A percentile compares a stretch with the other conserved stretches of the same genome.
phyloP scores from a whole-genome alignment of 345 rosid species.

The Camelina neglecta region DNA sequence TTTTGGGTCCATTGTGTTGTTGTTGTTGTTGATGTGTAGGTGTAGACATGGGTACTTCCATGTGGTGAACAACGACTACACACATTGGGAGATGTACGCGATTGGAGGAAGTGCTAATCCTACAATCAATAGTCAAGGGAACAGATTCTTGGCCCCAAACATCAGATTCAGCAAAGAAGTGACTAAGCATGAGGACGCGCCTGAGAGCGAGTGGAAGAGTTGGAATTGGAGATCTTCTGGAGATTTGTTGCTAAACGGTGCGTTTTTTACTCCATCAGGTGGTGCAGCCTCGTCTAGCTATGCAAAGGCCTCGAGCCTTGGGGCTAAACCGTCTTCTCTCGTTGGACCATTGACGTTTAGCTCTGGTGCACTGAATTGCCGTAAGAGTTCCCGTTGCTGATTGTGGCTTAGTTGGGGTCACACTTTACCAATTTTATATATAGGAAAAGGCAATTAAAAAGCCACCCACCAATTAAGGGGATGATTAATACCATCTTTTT shows the following conservation, averaged over 20 bases:
- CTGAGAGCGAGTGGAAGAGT: constrained; percentile 55
- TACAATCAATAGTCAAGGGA: constrained; percentile 89
- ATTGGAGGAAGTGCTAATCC: constrained; percentile 85
- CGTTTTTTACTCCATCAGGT: constrained; percentile 61
- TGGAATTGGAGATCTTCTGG: constrained; percentile 74
- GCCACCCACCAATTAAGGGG: constrained; percentile 42
- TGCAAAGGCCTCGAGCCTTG: constrained; percentile 64
- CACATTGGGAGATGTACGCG: constrained; percentile 94
- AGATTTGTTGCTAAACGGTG: constrained; percentile 63
- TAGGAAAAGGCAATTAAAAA: constrained; percentile 41
- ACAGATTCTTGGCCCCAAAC: constrained; percentile 71
- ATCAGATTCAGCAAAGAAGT: constrained; percentile 71
- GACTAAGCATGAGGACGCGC: constrained; percentile 60
- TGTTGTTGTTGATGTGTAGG: constrained; percentile 43
- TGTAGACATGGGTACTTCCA: constrained; percentile 87
- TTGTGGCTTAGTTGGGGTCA: not conserved
- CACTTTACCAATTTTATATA: constrained; percentile 20
- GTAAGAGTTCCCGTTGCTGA: constrained; percentile 58
- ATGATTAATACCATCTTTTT: constrained; percentile 9
- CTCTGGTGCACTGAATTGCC: constrained; percentile 62
- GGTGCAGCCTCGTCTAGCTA: constrained; percentile 59
- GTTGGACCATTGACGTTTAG: constrained; percentile 55
- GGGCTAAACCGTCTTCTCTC: constrained; percentile 57
- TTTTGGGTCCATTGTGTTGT: constrained; percentile 21
- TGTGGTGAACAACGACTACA: constrained; percentile 90